Base-by-base conservation (phyloP, 495 filamentous ascomycete genomes). In the Podospora pseudopauciseta region DNA sequence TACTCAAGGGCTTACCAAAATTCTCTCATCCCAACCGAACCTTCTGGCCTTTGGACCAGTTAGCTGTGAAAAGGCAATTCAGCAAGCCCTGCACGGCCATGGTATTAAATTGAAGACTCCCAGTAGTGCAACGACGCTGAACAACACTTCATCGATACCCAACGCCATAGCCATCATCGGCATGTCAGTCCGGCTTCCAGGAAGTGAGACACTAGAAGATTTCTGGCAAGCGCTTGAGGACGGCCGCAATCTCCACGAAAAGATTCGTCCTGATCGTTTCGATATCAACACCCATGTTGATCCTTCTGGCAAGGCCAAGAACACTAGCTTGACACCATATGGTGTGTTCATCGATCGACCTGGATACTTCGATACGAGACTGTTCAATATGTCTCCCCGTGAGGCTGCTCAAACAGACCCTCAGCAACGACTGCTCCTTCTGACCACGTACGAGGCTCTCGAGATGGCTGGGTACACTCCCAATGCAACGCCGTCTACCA, bases 341-440 rank as follows among this genome's bases (percentile, higher is more conserved):
- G 92, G 92, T 16, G 91, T 89, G 75, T 96, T 89, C 78, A 89
- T 94, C 63, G 84, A 92, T 28, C 82, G 92, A 64, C 89, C 91
- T 0, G 89, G 88, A 15, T 76, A 88, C 9, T 96, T 96, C 73
- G 92, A 96, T 66, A 83, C 89, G 56, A 81, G 86, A 0, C 91
- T 93, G 78, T 94, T 94, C 87, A 91, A 92, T 76, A 93, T 95
- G 84, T 94, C 92, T 28, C 91, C 92, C 0, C 87, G 91, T 61
- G 92, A 96, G 79, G 92, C 92, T 5, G 81, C 84, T 30, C 89
- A 92, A 65, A 91, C 88, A 0, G 92, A 96, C 75, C 92, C 92
- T 2, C 87, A 89, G 71, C 92, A 94, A 71, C 85, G 92, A 27
- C 77, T 93, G 59, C 87, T 89, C 2, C 80, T 96, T 5, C 82